A percentile compares a stretch with the other conserved stretches of the same genome.
phyloP scores from a whole-genome alignment of 1,139 yeast genomes.

The Pichiaceae sp. region DNA sequence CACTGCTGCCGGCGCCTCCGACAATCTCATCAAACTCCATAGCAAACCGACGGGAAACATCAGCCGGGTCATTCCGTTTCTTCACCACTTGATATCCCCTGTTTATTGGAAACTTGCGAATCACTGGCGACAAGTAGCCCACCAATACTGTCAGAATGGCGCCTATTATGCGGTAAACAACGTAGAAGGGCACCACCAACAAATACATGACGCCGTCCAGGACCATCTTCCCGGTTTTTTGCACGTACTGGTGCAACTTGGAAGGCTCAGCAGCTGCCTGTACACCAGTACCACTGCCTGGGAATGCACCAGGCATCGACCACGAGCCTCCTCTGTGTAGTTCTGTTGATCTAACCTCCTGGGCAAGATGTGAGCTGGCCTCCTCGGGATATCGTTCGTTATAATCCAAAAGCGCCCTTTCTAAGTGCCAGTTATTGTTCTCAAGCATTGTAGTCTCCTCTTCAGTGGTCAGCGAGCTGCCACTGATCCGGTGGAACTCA shows the following conservation, averaged over 20 bases:
- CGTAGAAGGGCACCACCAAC: constrained; percentile 17
- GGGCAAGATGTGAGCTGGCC: constrained; percentile 1
- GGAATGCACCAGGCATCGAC: neutral
- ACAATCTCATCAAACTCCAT: constrained; percentile 22
- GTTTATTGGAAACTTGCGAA: constrained; percentile 11
- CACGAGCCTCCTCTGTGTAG: neutral
- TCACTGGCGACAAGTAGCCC: constrained; percentile 15
- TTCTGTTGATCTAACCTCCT: constrained; percentile 1
- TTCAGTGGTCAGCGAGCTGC: neutral
- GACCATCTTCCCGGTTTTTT: constrained; percentile 6
- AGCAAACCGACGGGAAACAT: constrained; percentile 23
- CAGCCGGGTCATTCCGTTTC: constrained; percentile 20
- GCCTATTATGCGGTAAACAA: constrained; percentile 14
- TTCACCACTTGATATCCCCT: constrained; percentile 13
- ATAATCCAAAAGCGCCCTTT: constrained; percentile 16
- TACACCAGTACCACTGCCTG: neutral
- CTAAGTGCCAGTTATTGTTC: constrained; percentile 17
- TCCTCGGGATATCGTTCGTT: constrained; percentile 12
- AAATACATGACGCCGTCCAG: constrained; percentile 9
- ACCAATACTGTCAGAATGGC: constrained; percentile 11
- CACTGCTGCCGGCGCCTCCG: constrained; percentile 1
- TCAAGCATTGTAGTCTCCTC: constrained; percentile 13
- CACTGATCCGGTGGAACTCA: constrained; percentile 1
- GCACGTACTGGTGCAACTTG: constrained; percentile 13
- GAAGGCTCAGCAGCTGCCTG: constrained; percentile 6